A percentile compares a stretch with the other conserved stretches of the same genome.
Evolutionary conservation across 1,284 basidiomycete genomes (phyloP).

Genomic region (Marasmius sp.): DNA sequence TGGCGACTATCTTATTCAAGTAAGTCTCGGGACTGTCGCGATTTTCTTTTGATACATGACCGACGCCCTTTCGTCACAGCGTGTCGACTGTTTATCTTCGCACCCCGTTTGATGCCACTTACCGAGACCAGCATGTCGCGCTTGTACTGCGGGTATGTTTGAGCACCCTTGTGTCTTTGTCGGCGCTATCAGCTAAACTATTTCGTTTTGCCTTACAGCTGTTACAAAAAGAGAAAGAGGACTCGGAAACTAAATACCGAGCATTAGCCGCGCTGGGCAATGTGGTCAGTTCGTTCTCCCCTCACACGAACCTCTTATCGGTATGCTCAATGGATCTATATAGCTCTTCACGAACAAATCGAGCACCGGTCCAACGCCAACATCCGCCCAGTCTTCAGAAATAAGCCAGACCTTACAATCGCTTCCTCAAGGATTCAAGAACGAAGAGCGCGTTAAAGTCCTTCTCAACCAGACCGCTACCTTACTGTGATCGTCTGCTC

Average conservation of each 20-base stretch:
- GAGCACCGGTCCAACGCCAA: conserved; percentile 33
- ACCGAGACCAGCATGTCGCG: conserved; percentile 38
- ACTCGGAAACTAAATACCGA: conserved; percentile 86
- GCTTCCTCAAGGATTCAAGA: conserved; percentile 43
- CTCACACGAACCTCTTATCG: neutral
- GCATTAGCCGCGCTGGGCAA: conserved; percentile 88
- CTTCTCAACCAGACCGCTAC: conserved; percentile 47
- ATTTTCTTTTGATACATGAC: neutral
- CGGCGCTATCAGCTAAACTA: neutral
- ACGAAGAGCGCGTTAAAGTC: conserved; percentile 56
- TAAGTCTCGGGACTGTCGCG: conserved; percentile 27
- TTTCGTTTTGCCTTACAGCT: conserved; percentile 40
- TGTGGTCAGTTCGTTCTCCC: conserved; percentile 50
- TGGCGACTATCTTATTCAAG: conserved; percentile 84
- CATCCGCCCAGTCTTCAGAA: conserved; percentile 35
- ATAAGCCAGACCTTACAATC: conserved; percentile 40
- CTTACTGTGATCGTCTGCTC: conserved; percentile 23
- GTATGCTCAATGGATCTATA: conserved; percentile 1
- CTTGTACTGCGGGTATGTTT: conserved; percentile 48
- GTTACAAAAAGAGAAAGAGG: conserved; percentile 64
- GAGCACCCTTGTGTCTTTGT: neutral
- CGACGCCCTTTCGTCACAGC: conserved; percentile 33
- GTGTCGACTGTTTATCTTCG: conserved; percentile 59
- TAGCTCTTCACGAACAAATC: conserved; percentile 52
- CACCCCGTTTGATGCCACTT: conserved; percentile 34